Evolutionary conservation across 352 stramenopile species (phyloP).

Genomic region (Aphanomyces stellatus): DNA sequence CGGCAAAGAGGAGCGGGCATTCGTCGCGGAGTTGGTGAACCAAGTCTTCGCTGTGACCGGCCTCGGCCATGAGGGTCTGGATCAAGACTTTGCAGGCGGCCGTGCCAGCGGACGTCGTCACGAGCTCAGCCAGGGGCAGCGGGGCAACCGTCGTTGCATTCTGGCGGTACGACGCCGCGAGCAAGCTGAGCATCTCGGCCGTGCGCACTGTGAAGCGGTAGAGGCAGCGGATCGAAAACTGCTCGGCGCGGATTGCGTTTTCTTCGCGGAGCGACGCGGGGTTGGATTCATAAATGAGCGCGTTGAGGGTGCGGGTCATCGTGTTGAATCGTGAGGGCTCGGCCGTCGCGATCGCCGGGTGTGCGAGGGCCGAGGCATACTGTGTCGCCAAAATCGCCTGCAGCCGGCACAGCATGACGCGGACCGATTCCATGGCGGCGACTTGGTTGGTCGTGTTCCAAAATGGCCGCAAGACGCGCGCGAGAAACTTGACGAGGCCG

Average conservation of each 20-base stretch:
- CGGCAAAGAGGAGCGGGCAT: slow-evolving; percentile 76
- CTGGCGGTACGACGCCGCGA: slow-evolving; percentile 55
- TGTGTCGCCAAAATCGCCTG: slow-evolving; percentile 68
- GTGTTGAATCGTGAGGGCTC: slow-evolving; percentile 36
- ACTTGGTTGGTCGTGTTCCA: slow-evolving; percentile 39
- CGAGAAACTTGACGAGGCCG: slow-evolving; percentile 69
- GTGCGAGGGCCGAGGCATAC: neutral
- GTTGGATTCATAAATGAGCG: slow-evolving; percentile 65
- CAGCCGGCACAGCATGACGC: slow-evolving; percentile 75
- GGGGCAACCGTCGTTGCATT: slow-evolving; percentile 28
- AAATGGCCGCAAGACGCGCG: slow-evolving; percentile 63
- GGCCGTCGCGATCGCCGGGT: slow-evolving; percentile 40
- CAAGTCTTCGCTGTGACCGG: slow-evolving; percentile 54
- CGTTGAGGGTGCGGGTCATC: slow-evolving; percentile 47
- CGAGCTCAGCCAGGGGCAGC: slow-evolving; percentile 68
- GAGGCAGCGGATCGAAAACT: slow-evolving; percentile 70
- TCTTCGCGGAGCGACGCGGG: slow-evolving; percentile 63
- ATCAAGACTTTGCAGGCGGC: slow-evolving; percentile 66
- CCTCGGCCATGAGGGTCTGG: slow-evolving; percentile 60
- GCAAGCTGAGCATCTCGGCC: slow-evolving; percentile 71
- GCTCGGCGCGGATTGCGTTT: slow-evolving; percentile 68
- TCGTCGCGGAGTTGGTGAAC: slow-evolving; percentile 78
- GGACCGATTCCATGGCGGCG: slow-evolving; percentile 25
- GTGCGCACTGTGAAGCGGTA: slow-evolving; percentile 69
- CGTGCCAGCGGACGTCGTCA: slow-evolving; percentile 50